Conservation (phyloP, 768 basidiomycete species). For the Lyophyllum shimeji region DNA sequence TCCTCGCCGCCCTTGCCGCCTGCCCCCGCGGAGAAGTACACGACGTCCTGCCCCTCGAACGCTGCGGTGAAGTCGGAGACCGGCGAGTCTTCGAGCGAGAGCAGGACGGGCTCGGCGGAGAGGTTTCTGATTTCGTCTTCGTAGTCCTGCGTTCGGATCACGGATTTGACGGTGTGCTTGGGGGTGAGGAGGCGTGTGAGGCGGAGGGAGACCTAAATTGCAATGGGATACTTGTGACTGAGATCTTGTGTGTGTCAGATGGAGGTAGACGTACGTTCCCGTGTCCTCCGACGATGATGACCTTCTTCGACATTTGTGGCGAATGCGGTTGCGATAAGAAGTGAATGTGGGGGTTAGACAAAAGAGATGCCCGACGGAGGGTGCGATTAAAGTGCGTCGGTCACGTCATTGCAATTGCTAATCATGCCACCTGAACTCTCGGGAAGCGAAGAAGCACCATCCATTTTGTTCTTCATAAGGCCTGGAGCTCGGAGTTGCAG, state of each 20-base stretch:
- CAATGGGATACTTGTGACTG: background rate
- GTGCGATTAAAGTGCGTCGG: background rate
- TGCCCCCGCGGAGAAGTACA: constrained; percentile 52
- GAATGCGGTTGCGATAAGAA: background rate
- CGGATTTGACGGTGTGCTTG: constrained; percentile 47
- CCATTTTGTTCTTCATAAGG: background rate
- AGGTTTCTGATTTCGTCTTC: constrained; percentile 42
- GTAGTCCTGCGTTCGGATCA: constrained; percentile 53
- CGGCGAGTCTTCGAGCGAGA: constrained; percentile 56
- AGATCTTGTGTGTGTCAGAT: background rate
- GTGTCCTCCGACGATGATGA: constrained; percentile 54
- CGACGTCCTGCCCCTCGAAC: constrained; percentile 42
- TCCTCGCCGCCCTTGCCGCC: constrained; percentile 59
- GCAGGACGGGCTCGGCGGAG: constrained; percentile 45
- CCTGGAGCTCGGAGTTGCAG: too few relatives aligned
- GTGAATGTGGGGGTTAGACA: too few relatives aligned
- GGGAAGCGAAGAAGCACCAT: background rate
- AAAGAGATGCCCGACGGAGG: too few relatives aligned
- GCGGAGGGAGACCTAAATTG: constrained; percentile 47
- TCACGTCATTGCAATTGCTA: background rate
- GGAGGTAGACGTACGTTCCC: constrained; percentile 37
- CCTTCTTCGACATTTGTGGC: constrained; percentile 34
- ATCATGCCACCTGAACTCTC: too few relatives aligned
- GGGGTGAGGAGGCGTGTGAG: constrained; percentile 50
- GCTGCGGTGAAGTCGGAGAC: constrained; percentile 42